Percentiles rank a stretch among this genome's conserved stretches.
Conservation (phyloP, 495 filamentous ascomycete species). For the Lichenothelia convexa region DNA sequence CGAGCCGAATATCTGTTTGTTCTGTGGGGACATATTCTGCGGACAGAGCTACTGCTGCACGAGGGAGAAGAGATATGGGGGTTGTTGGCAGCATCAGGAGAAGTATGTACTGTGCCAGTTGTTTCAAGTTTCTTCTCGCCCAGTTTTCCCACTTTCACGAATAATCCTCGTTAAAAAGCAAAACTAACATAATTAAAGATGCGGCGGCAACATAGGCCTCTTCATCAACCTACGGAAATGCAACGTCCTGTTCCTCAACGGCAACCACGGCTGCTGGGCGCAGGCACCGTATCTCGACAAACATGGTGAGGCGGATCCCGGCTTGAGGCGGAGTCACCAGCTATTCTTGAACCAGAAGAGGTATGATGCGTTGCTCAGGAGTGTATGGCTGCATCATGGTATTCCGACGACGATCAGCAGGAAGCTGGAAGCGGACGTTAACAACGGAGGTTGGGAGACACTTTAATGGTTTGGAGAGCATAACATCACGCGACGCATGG, state of each 20-base stretch:
- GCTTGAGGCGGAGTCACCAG: conserved; percentile 60
- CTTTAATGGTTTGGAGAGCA: conserved; percentile 15
- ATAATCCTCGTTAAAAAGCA: neutral
- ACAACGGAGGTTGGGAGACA: conserved; percentile 95
- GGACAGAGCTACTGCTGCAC: conserved; percentile 83
- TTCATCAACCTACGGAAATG: conserved; percentile 97
- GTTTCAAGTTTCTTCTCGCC: neutral
- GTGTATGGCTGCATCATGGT: conserved; percentile 71
- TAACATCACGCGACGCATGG: too few relatives aligned
- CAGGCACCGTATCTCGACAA: conserved; percentile 85
- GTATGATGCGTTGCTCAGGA: conserved; percentile 73
- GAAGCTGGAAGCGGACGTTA: conserved; percentile 83
- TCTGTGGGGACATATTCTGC: conserved; percentile 93
- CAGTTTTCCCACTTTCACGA: neutral
- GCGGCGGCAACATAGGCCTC: conserved; percentile 70
- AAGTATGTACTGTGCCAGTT: conserved; percentile 44
- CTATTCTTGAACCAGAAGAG: conserved; percentile 82
- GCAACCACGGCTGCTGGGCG: conserved; percentile 64
- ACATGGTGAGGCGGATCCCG: conserved; percentile 82
- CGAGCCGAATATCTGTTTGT: conserved; percentile 80
- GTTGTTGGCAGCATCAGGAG: conserved; percentile 72
- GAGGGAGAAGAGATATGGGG: conserved; percentile 51
- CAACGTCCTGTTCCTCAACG: conserved; percentile 67
- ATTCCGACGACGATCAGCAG: conserved; percentile 78
- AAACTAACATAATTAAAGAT: conserved; percentile 30